A percentile compares a stretch with the other conserved stretches of the same genome.
Evolutionary conservation across 345 rosid species (phyloP).

Genomic region (Angophora floribunda): DNA sequence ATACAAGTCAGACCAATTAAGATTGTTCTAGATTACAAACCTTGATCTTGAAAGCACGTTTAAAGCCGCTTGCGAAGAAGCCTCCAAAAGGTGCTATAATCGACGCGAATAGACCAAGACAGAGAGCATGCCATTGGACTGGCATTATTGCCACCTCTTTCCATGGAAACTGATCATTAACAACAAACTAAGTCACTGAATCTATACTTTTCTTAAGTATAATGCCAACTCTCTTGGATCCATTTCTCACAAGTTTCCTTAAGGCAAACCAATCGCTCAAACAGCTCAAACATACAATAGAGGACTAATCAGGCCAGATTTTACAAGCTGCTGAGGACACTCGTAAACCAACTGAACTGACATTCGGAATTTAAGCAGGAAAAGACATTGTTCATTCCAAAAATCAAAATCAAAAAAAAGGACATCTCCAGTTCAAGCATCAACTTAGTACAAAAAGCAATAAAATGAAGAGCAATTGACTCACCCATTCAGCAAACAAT

Average conservation of each 20-base stretch:
- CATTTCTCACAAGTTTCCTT: not conserved
- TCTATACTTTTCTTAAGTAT: not conserved
- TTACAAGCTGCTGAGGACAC: not conserved
- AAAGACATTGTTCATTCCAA: not conserved
- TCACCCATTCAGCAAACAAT: constrained; percentile 72
- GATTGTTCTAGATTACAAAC: constrained; percentile 14
- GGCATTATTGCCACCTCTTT: constrained; percentile 75
- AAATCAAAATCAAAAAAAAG: not conserved
- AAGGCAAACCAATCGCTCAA: not conserved
- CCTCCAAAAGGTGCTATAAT: constrained; percentile 99
- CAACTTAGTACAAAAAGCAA: not conserved
- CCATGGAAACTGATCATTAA: constrained; percentile 67
- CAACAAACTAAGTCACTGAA: not conserved
- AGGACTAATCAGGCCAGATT: not conserved
- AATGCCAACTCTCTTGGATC: not conserved
- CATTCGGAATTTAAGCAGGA: not conserved
- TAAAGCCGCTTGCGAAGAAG: constrained; percentile 95
- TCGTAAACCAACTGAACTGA: not conserved
- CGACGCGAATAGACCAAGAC: constrained; percentile 91
- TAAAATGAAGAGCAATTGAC: not conserved
- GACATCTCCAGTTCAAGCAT: not conserved
- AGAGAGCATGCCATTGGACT: constrained; percentile 93
- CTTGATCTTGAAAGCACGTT: constrained; percentile 96
- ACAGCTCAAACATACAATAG: not conserved
- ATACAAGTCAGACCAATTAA: not conserved